A percentile compares a stretch with the other conserved stretches of the same genome.
Conservation (phyloP, 2,329 filamentous ascomycete species). For the Verticillium dahliae region DNA sequence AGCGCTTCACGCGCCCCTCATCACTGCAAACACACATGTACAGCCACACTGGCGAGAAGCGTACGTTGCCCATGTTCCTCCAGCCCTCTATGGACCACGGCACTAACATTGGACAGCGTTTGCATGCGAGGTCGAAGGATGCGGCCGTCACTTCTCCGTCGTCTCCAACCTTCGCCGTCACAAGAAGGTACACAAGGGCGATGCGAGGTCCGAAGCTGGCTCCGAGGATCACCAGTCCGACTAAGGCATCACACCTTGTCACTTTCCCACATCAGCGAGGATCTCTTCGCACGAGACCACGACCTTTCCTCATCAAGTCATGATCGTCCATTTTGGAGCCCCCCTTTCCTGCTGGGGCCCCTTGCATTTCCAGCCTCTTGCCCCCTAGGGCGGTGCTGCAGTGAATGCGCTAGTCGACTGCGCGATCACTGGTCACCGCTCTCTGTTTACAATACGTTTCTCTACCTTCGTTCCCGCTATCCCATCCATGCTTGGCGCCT, state of each 20-base stretch:
- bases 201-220: slow-evolving; percentile 55
- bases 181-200: slow-evolving; percentile 90
- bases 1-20: slow-evolving; percentile 90
- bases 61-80: slow-evolving; percentile 50
- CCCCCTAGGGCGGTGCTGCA: neutral
- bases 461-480: slow-evolving; percentile 1
- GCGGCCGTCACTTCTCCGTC: slow-evolving; percentile 92
- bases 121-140: slow-evolving; percentile 88
- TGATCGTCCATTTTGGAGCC: slow-evolving; percentile 5
- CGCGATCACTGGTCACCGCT: neutral
- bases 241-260: slow-evolving; percentile 20
- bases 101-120: slow-evolving; percentile 56
- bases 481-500: slow-evolving; percentile 5
- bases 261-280: neutral
- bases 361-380: neutral
- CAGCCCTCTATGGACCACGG: neutral
- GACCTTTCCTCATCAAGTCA: slow-evolving; percentile 10
- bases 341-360: neutral
- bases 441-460: neutral
- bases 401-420: neutral
- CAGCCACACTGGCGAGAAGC: slow-evolving; percentile 96
- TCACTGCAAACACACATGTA: slow-evolving; percentile 98
- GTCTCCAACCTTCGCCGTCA: slow-evolving; percentile 93
- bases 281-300: slow-evolving; percentile 8
- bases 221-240: slow-evolving; percentile 59